Base-by-base conservation (phyloP, 1,284 basidiomycete species). In the Hortiboletus rubellus region DNA sequence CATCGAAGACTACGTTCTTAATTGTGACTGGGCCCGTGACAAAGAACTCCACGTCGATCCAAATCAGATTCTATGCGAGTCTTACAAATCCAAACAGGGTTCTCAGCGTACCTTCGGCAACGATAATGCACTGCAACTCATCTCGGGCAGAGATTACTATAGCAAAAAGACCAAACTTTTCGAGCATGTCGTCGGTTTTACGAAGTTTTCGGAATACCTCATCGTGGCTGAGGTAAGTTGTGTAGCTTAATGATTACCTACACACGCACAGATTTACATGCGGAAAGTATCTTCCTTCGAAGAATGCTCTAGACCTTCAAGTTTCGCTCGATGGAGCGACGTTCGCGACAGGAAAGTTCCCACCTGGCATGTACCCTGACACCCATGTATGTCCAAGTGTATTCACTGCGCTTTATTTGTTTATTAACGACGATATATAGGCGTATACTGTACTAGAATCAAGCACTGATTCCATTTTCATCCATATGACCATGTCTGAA, bases 371-470 rank as follows among this genome's bases (percentile, higher is more conserved):
- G 86, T 83, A 86, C 52, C 89, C 96, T 3, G 89, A 93, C 52
- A 91, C 96, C 52, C 90, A 94, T 63, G 89, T 90, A 75, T 45
- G 85, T 76, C 14, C 6, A 15, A 47, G n/a, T 42, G 14, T 34
- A 14, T 12, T 44, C 33, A 14, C 6, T 5, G 2, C 6, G 7
- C 18, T 30, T 47, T 51, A 24, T 12, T 51, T 11, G 46, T 41
- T 46, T 15, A 50, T 64, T 57, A 7, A 58, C 7, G 31, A 22
- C 14, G 15, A 12, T 18, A 31, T 33, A 2, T 62, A 92, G 85
- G 93, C 94, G 0, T 97, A 96, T 74, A 98, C 95, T 3, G 86
- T 99, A 47, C 82, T 99, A 4, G 97, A 99, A 73, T 98, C 95
- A 6, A 91, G 84, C 66, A 99, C 97, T 0, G 86, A 91, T 58